Evolutionary conservation across 1,284 basidiomycete species (phyloP).

Genomic region (Trametes versicolor): DNA sequence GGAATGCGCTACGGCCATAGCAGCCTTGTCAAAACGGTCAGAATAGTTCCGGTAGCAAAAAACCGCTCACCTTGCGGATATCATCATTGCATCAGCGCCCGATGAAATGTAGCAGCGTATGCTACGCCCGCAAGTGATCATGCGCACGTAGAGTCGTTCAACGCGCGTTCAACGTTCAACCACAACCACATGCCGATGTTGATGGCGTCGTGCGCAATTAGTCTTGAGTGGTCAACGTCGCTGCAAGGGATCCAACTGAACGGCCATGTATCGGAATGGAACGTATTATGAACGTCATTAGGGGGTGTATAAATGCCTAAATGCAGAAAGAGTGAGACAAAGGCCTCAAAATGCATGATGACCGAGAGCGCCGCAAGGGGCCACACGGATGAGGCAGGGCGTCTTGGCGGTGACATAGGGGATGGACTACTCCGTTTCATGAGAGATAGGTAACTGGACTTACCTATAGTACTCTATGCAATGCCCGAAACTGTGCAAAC

Average conservation of each 20-base stretch:
- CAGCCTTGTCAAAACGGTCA: neutral
- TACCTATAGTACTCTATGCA: neutral
- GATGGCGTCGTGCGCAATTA: neutral
- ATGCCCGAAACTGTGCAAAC: neutral
- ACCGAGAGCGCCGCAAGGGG: neutral
- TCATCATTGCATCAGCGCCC: constrained; percentile 14
- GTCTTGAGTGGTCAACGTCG: neutral
- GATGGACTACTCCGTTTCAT: neutral
- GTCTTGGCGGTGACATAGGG: neutral
- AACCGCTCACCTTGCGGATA: constrained; percentile 11
- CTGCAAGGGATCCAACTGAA: neutral
- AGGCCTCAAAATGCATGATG: neutral
- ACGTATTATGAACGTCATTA: neutral
- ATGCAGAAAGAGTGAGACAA: neutral
- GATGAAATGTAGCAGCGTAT: neutral
- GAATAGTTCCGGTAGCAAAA: neutral
- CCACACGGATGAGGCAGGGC: neutral
- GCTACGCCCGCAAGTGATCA: neutral
- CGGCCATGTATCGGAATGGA: neutral
- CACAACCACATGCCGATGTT: neutral
- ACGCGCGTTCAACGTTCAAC: neutral
- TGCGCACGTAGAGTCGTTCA: neutral
- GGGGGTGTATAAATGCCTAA: neutral
- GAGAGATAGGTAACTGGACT: neutral
- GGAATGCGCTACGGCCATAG: neutral